Evolutionary conservation across 345 rosid species (phyloP).

Genomic region (Psidium friedrichsthalianum): DNA sequence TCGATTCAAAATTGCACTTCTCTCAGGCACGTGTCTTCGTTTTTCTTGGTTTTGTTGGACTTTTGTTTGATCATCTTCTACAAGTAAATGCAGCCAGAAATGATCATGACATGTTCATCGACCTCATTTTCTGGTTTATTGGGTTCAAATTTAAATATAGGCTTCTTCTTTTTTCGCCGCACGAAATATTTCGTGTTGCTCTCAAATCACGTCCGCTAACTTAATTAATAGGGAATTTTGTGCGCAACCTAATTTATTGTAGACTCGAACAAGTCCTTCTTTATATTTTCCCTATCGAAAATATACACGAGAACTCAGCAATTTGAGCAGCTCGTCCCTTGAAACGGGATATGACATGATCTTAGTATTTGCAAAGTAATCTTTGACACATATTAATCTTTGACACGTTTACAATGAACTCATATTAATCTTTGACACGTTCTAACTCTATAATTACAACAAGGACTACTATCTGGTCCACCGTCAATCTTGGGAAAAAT

Average conservation of each 20-base stretch:
- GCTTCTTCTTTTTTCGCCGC: accelerated
- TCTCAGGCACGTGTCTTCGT: neutral
- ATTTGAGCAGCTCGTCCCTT: neutral
- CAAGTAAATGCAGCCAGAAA: neutral
- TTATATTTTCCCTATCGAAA: no score
- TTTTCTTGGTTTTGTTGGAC: neutral
- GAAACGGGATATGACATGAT: neutral
- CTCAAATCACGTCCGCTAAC: neutral
- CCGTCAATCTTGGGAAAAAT: no score
- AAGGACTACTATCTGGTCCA: no score
- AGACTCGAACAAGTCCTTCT: neutral
- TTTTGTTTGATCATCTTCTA: neutral
- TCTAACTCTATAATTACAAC: no score
- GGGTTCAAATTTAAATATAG: neutral
- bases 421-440: no score
- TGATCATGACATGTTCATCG: neutral
- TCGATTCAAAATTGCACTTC: neutral
- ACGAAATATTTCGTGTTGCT: neutral
- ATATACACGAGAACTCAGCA: no score
- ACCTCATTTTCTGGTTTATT: neutral
- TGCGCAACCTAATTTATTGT: neutral
- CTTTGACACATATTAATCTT: no score
- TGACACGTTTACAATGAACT: no score
- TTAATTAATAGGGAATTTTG: neutral
- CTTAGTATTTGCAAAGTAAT: neutral